phyloP scores from a whole-genome alignment of 768 basidiomycete genomes.

The Mycena vulgaris region DNA sequence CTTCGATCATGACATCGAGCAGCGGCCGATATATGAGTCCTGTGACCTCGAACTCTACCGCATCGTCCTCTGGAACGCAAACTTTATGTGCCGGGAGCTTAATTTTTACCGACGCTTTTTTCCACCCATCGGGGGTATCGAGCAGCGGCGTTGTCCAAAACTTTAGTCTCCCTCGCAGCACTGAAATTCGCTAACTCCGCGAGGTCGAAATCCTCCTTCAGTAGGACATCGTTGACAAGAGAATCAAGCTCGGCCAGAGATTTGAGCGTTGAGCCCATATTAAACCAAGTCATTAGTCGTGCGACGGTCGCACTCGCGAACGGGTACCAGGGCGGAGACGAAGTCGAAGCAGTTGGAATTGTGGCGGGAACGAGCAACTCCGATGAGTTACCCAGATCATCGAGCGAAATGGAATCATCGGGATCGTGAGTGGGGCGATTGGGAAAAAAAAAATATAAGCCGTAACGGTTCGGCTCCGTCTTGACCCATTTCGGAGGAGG shows the following conservation, averaged over 20 bases:
- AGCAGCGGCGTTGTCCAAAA: conserved; percentile 32
- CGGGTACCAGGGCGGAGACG: conserved; percentile 21
- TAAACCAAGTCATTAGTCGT: conserved; percentile 44
- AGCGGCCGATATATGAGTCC: no score
- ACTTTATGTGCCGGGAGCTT: conserved; percentile 38
- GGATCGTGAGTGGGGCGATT: neutral
- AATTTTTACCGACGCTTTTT: conserved; percentile 40
- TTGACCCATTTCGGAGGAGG: neutral
- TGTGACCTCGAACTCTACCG: no score
- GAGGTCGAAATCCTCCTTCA: conserved; percentile 42
- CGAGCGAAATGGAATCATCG: no score
- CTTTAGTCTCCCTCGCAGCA: conserved; percentile 34
- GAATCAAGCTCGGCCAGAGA: conserved; percentile 42
- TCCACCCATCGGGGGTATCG: conserved; percentile 41
- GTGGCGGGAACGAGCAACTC: neutral
- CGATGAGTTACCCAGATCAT: conserved; percentile 31
- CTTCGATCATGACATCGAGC: conserved; percentile 26
- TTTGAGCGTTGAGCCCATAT: conserved; percentile 36
- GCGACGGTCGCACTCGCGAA: conserved; percentile 44
- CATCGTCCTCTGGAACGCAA: no score
- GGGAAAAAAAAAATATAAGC: conserved; percentile 19
- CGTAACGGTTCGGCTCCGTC: conserved; percentile 13
- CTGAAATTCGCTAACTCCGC: conserved; percentile 43
- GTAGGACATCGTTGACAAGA: conserved; percentile 47
- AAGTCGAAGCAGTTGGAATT: conserved; percentile 30